Evolutionary conservation across 768 basidiomycete species (phyloP).

Genomic region (Tylopilus plumbeoviolaceoides): DNA sequence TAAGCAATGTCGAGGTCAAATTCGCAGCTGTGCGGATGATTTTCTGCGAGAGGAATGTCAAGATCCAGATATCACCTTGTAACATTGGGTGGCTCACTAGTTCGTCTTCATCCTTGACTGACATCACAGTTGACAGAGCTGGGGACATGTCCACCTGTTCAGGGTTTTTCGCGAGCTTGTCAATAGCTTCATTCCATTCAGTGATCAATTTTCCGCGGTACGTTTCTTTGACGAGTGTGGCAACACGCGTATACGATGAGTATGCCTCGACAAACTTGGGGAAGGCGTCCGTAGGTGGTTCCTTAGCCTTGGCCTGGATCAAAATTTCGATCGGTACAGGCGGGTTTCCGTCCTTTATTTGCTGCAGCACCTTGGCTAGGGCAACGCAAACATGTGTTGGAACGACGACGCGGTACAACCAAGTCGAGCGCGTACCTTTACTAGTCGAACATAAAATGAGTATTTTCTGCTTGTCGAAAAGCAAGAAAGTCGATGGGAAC

Average conservation of each 20-base stretch:
- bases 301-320: slow-evolving; percentile 76
- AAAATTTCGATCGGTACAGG: slow-evolving; percentile 71
- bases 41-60: slow-evolving; percentile 51
- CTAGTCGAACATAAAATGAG: slow-evolving; percentile 81
- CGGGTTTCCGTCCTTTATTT: slow-evolving; percentile 57
- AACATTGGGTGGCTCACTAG: slow-evolving; percentile 50
- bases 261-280: slow-evolving; percentile 64
- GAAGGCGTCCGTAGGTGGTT: slow-evolving; percentile 68
- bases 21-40: slow-evolving; percentile 65
- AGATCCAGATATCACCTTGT: background rate
- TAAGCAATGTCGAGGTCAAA: slow-evolving; percentile 81
- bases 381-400: slow-evolving; percentile 10
- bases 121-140: slow-evolving; percentile 74
- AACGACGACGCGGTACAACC: slow-evolving; percentile 4
- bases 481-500: slow-evolving; percentile 89
- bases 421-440: slow-evolving; percentile 56
- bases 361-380: slow-evolving; percentile 80
- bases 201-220: slow-evolving; percentile 80
- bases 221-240: slow-evolving; percentile 75
- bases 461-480: slow-evolving; percentile 77
- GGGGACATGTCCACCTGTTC: slow-evolving; percentile 76
- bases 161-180: slow-evolving; percentile 53
- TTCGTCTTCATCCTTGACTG: slow-evolving; percentile 89
- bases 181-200: slow-evolving; percentile 76
- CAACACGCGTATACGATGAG: slow-evolving; percentile 61